Percentiles rank a stretch among this genome's conserved stretches.
Evolutionary conservation across 2,329 filamentous ascomycete species (phyloP).

Genomic region (Ascochyta viciae-villosae): DNA sequence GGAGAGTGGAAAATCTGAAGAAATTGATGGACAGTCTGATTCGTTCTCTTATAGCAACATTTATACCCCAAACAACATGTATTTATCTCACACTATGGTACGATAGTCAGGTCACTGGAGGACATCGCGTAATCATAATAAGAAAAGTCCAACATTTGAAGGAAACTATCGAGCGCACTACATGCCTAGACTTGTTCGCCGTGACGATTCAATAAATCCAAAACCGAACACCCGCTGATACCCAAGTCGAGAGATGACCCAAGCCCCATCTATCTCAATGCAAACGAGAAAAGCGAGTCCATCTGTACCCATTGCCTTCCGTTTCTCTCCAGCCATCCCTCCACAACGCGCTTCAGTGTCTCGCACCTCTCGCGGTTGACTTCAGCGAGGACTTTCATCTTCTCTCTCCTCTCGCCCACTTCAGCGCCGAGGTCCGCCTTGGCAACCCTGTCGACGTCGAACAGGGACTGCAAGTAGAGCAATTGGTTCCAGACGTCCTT

Average conservation of each 20-base stretch:
- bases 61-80: constrained; percentile 19
- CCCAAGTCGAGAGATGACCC: not conserved
- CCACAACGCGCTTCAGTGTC: constrained; percentile 78
- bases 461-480: constrained; percentile 82
- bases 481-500: constrained; percentile 95
- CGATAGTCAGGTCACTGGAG: not conserved
- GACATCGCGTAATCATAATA: not conserved
- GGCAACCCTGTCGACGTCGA: constrained; percentile 86
- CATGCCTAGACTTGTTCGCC: not conserved
- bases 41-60: constrained; percentile 12
- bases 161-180: not conserved
- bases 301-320: constrained; percentile 93
- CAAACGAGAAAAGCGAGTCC: constrained; percentile 80
- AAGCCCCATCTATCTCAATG: constrained; percentile 40
- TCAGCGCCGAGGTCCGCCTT: constrained; percentile 56
- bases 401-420: constrained; percentile 62
- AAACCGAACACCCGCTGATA: constrained; percentile 4
- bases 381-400: constrained; percentile 71
- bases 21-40: not conserved
- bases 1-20: not conserved
- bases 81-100: not conserved
- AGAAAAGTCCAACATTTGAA: not conserved
- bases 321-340: constrained; percentile 86
- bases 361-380: constrained; percentile 82
- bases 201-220: not conserved